These are phyloP conservation scores for Mimosa bimucronata DNA, from an alignment of 306 rosid genomes.

Conservation along the genomic window DNA sequence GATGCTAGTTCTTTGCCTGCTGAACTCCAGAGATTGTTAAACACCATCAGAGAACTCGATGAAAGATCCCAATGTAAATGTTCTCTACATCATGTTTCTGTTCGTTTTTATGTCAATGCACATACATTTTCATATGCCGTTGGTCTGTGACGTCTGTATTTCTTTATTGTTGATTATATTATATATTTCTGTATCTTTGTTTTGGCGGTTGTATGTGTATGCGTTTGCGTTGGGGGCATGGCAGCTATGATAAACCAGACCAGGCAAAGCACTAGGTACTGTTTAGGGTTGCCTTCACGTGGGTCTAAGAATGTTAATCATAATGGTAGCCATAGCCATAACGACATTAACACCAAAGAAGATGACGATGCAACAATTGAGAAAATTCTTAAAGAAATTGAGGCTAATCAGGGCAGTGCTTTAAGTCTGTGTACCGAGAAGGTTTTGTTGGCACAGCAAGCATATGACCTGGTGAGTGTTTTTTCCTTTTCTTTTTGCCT, in stretches of 20 bases:
- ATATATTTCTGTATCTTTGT: background rate
- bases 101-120: background rate
- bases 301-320: slow-evolving; percentile 69
- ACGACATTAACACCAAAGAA: slow-evolving; percentile 44
- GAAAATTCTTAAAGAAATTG: slow-evolving; percentile 74
- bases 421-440: slow-evolving; percentile 90
- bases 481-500: background rate
- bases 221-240: background rate
- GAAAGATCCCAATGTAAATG: slow-evolving; percentile 88
- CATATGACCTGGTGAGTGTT: slow-evolving; percentile 73
- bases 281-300: slow-evolving; percentile 85
- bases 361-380: slow-evolving; percentile 71
- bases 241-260: slow-evolving; percentile 92
- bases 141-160: background rate
- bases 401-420: slow-evolving; percentile 78
- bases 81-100: background rate
- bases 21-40: slow-evolving; percentile 94
- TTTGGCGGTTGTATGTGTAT: slow-evolving; percentile 18
- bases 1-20: slow-evolving; percentile 94
- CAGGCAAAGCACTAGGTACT: slow-evolving; percentile 82
- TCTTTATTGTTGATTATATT: background rate
- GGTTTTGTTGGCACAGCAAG: slow-evolving; percentile 92
- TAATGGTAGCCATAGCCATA: slow-evolving; percentile 36
- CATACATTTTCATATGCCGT: background rate
- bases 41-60: slow-evolving; percentile 91